phyloP scores from a whole-genome alignment of 2,329 filamentous ascomycete species.

The Fusarium anthophilum region DNA sequence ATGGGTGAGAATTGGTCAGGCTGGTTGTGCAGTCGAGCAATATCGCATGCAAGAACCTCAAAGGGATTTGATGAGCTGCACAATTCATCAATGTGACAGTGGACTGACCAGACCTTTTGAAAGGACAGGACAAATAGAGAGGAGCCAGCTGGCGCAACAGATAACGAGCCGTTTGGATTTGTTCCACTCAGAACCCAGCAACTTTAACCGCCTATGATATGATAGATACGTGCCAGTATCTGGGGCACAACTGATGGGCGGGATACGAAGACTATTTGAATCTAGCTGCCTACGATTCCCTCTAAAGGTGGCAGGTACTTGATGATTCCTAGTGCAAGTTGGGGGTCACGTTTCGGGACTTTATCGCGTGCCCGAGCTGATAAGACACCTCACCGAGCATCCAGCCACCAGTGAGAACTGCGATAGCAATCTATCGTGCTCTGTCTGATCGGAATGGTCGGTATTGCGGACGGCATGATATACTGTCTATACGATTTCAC shows the following conservation, averaged over 20 bases:
- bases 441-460: neutral
- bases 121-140: conserved; percentile 30
- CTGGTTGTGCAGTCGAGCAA: conserved; percentile 14
- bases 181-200: conserved; percentile 34
- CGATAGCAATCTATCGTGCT: conserved; percentile 14
- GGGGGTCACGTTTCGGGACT: conserved; percentile 13
- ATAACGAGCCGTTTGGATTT: conserved; percentile 21
- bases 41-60: conserved; percentile 29
- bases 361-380: conserved; percentile 31
- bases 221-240: conserved; percentile 10
- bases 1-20: conserved; percentile 29
- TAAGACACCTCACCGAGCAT: conserved; percentile 17
- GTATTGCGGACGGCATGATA: neutral
- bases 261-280: conserved; percentile 17
- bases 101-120: conserved; percentile 15
- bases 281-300: neutral
- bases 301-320: conserved; percentile 15
- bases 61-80: conserved; percentile 14
- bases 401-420: conserved; percentile 13
- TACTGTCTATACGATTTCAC: neutral
- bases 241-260: conserved; percentile 3
- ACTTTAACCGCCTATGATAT: conserved; percentile 26
- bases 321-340: conserved; percentile 9
- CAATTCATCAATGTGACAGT: conserved; percentile 16
- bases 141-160: conserved; percentile 38